Evolutionary conservation across 2,329 filamentous ascomycete genomes (phyloP).

Genomic region (Myrmaecium sp.): DNA sequence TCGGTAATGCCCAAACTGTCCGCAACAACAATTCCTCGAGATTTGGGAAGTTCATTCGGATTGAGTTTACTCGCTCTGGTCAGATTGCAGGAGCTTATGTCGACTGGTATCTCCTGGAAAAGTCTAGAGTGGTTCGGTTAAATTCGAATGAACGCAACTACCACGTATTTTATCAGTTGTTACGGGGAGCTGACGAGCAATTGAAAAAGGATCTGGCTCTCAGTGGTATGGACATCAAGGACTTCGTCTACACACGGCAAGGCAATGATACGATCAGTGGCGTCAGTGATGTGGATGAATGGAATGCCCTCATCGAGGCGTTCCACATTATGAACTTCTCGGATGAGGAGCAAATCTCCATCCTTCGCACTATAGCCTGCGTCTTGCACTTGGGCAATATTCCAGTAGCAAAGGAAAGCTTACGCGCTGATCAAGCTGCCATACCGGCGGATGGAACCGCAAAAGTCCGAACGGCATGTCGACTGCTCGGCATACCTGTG

Average conservation of each 20-base stretch:
- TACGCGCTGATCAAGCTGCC: conserved; percentile 78
- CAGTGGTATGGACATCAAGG: conserved; percentile 55
- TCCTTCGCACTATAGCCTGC: conserved; percentile 75
- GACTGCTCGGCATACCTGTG: conserved; percentile 64
- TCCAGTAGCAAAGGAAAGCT: conserved; percentile 73
- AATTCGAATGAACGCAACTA: conserved; percentile 87
- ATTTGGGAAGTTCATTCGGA: conserved; percentile 97
- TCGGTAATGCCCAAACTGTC: conserved; percentile 95
- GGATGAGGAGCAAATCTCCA: conserved; percentile 63
- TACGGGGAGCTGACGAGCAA: conserved; percentile 60
- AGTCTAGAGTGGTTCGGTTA: conserved; percentile 86
- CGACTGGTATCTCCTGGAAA: conserved; percentile 95
- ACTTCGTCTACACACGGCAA: conserved; percentile 81
- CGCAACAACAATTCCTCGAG: conserved; percentile 96
- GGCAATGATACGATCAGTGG: conserved; percentile 86
- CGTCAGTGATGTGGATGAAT: conserved; percentile 80
- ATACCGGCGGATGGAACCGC: conserved; percentile 58
- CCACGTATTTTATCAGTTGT: conserved; percentile 90
- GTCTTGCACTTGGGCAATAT: conserved; percentile 92
- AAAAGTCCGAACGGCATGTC: conserved; percentile 63
- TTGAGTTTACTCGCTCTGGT: conserved; percentile 76
- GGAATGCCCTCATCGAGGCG: conserved; percentile 77
- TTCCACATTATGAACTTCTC: conserved; percentile 91
- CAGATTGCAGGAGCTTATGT: conserved; percentile 93
- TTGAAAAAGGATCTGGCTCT: conserved; percentile 66